Conservation (phyloP, 345 rosid species). For the Excoecaria cochinchinensis region DNA sequence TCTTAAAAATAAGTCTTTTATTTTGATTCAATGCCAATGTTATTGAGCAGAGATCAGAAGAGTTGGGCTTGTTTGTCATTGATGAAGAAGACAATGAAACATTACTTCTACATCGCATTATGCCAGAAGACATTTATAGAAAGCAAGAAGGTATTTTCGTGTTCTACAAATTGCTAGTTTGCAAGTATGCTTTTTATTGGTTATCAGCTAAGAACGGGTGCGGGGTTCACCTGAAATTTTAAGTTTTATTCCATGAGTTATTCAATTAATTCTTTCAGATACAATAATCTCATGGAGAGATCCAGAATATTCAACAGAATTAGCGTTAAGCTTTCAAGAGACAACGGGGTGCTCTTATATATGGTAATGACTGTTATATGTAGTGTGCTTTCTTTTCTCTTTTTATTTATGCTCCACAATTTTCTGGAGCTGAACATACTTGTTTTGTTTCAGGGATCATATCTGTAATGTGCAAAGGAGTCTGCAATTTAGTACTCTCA, state of each 20-base stretch:
- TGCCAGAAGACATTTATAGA: slow-evolving; percentile 73
- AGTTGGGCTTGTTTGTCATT: slow-evolving; percentile 65
- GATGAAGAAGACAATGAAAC: slow-evolving; percentile 87
- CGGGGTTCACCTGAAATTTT: slow-evolving; percentile 2
- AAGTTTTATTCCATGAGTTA: slow-evolving; percentile 5
- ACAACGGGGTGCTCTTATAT: slow-evolving; percentile 87
- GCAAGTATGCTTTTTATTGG: not conserved
- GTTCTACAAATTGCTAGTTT: not conserved
- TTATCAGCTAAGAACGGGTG: not conserved
- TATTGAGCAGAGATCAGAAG: slow-evolving; percentile 68
- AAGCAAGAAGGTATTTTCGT: slow-evolving; percentile 81
- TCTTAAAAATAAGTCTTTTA: slow-evolving; percentile 3
- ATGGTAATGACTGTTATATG: slow-evolving; percentile 45
- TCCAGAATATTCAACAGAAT: slow-evolving; percentile 77
- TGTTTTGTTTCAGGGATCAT: slow-evolving; percentile 57
- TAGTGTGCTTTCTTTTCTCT: not conserved
- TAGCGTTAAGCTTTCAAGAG: slow-evolving; percentile 98
- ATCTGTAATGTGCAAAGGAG: slow-evolving; percentile 82
- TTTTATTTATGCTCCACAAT: not conserved
- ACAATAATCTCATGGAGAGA: slow-evolving; percentile 99
- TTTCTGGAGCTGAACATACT: not conserved
- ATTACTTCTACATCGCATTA: slow-evolving; percentile 74
- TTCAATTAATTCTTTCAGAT: slow-evolving; percentile 44
- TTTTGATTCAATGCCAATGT: slow-evolving; percentile 31
- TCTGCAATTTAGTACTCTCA: slow-evolving; percentile 73